These are phyloP conservation scores for Cystobasidium tubakii DNA, from an alignment of 768 basidiomycete species.

Conservation along the genomic window DNA sequence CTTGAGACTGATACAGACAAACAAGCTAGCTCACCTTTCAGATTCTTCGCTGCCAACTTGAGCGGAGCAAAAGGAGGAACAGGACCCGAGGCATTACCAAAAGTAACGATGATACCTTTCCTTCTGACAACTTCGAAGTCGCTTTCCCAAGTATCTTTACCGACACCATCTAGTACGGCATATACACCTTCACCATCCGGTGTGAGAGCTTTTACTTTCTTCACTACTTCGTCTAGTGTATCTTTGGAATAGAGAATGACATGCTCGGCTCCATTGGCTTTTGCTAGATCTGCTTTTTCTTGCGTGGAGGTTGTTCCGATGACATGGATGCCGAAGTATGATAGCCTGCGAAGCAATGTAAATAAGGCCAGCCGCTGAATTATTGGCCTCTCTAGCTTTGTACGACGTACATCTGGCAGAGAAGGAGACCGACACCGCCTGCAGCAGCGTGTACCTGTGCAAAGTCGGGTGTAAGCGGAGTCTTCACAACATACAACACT, in stretches of 20 bases:
- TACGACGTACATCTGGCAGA: conserved; percentile 46
- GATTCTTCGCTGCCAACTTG: conserved; percentile 71
- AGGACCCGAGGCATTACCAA: conserved; percentile 85
- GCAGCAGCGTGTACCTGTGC: conserved; percentile 86
- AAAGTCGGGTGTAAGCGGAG: conserved; percentile 55
- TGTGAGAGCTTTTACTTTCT: conserved; percentile 50
- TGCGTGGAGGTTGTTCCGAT: conserved; percentile 85
- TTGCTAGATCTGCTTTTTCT: conserved; percentile 77
- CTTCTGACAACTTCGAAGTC: conserved; percentile 49
- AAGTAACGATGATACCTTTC: conserved; percentile 81
- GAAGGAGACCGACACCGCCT: conserved; percentile 65
- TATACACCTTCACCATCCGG: conserved; percentile 69
- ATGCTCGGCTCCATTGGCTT: conserved; percentile 71
- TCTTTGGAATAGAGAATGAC: conserved; percentile 69
- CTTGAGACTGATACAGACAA: no score
- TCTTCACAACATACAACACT: not conserved
- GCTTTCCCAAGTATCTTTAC: conserved; percentile 75
- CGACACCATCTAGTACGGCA: conserved; percentile 90
- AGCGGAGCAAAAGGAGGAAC: conserved; percentile 69
- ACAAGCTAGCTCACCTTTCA: conserved; percentile 54
- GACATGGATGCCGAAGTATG: conserved; percentile 71
- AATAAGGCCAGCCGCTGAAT: not conserved
- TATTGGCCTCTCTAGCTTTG: no score
- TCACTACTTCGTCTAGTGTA: conserved; percentile 65
- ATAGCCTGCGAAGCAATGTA: conserved; percentile 60